These are phyloP conservation scores for Zymoseptoria passerinii DNA, from an alignment of 2,329 filamentous ascomycete species.

Conservation along the genomic window DNA sequence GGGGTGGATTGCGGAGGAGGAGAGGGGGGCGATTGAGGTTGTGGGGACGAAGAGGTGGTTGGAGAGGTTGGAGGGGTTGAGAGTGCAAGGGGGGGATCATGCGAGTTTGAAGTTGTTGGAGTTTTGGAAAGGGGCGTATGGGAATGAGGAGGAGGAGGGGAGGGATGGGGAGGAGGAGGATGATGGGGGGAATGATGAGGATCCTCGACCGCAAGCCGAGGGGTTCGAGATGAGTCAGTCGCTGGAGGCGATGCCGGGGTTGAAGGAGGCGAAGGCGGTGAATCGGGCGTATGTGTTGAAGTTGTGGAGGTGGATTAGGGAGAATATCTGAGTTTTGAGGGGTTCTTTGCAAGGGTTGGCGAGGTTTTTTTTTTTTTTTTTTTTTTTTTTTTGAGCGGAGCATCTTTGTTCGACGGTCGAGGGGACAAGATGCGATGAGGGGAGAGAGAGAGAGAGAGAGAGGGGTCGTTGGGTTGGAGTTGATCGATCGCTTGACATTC, in stretches of 20 bases:
- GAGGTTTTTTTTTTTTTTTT: no score
- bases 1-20: constrained; percentile 34
- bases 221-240: not conserved
- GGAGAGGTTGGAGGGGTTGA: constrained; percentile 19
- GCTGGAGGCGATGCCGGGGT: constrained; percentile 24
- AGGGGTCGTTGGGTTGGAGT: no score
- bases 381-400: no score
- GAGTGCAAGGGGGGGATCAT: no score
- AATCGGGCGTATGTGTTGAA: constrained; percentile 37
- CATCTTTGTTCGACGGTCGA: no score
- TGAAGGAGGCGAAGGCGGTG: constrained; percentile 34
- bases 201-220: not conserved
- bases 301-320: constrained; percentile 36
- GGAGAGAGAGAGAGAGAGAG: no score
- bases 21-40: constrained; percentile 29
- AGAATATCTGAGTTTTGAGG: constrained; percentile 23
- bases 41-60: no score
- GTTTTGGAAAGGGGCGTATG: constrained; percentile 43
- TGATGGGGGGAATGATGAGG: constrained; percentile 1
- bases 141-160: no score
- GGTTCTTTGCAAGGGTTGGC: no score
- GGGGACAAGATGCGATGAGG: no score
- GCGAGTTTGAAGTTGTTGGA: constrained; percentile 42
- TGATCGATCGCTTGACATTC: no score
- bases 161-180: not conserved